Evolutionary conservation across 108 stramenopile species (phyloP), one percentile per base, ranked within the genome.

Genomic region (Cyclotella sp.): DNA sequence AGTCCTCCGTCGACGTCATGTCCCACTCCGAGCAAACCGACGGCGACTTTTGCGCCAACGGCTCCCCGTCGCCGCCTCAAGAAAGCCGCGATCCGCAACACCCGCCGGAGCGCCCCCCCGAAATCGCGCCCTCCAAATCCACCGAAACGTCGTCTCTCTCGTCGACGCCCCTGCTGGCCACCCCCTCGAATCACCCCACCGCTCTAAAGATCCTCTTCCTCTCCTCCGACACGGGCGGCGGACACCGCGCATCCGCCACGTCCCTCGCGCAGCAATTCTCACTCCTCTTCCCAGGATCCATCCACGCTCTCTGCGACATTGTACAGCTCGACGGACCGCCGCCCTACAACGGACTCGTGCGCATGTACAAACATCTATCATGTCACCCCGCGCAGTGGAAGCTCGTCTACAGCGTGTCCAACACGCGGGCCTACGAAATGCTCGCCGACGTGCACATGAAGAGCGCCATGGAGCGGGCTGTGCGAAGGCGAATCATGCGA

Each of bases 191-290:
- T 41, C 70, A 71, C 47, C 73, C 73, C 34, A 53, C 52, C 45
- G 88, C 82, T 13, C 80, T 93, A 46, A 92, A 94, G 47, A 85
- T 99, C 26, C 77, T 99, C 41, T 97, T 99, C 73, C 77, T 99
- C 61, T 95, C 95, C 72, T 92, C 92, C 34, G 98, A 99, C 82
- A 99, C 98, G 7, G 98, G 98, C 34, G 98, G 98, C 21, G 98
- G 98, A 10, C 98, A 99, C 83, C 88, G 97, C 46, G 97, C 98
- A 19, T 90, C 88, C 52, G 94, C 98, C 45, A 90, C 93, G 75
- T 92, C 95, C 13, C 89, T 98, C 30, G 94, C 89, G 10, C 88
- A 90, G 18, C 97, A 97, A 52, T 92, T 98, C 68, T 70, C 93
- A 34, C 59, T 84, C 14, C 79, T 95, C 40, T 95, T 78, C 80